Conservation (phyloP, 495 filamentous ascomycete species). For the Podospora fimiseda region DNA sequence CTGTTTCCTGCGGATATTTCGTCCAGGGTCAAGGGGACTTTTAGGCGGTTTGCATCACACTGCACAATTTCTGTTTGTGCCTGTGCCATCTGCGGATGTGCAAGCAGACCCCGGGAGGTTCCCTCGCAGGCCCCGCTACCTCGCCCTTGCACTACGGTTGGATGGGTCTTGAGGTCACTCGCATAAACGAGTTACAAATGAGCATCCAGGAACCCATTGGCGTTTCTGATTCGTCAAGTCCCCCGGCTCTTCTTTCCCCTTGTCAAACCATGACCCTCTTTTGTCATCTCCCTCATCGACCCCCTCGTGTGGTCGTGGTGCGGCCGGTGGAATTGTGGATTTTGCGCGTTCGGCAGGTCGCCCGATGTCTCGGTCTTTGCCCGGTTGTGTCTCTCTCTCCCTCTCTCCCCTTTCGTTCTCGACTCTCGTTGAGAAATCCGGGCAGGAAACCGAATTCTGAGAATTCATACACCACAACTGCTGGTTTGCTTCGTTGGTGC, state of each 20-base stretch:
- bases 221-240: constrained; percentile 26
- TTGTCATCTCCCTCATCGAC: neutral
- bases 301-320: constrained; percentile 23
- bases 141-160: constrained; percentile 5
- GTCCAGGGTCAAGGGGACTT: too few species aligned
- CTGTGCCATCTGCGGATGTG: constrained; percentile 18
- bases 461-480: neutral
- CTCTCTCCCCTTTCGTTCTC: constrained; percentile 10
- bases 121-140: constrained; percentile 17
- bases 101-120: constrained; percentile 12
- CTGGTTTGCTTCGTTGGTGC: neutral
- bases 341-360: constrained; percentile 5
- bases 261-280: constrained; percentile 13
- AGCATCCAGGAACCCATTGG: constrained; percentile 17
- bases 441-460: neutral
- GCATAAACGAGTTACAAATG: constrained; percentile 16
- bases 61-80: constrained; percentile 24
- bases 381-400: constrained; percentile 5
- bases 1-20: too few species aligned
- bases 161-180: constrained; percentile 15
- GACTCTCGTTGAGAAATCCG: constrained; percentile 5
- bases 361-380: constrained; percentile 11
- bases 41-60: constrained; percentile 6
- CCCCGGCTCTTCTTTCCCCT: constrained; percentile 14
- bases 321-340: constrained; percentile 9